These are phyloP conservation scores for Phialemoniopsis sp. DNA, from an alignment of 2,329 filamentous ascomycete genomes.

Conservation along the genomic window DNA sequence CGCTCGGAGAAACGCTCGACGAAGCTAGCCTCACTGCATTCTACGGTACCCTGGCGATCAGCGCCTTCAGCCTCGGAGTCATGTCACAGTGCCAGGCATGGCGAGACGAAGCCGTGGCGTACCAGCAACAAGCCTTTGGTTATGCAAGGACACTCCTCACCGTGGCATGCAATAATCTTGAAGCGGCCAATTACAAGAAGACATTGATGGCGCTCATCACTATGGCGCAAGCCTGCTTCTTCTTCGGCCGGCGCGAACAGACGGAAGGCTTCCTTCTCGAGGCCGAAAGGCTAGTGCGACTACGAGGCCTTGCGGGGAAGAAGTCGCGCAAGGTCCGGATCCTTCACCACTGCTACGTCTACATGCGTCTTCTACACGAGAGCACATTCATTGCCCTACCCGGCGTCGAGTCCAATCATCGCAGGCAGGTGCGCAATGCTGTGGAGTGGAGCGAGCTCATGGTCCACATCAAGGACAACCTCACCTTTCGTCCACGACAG, in stretches of 20 bases:
- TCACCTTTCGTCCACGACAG: constrained; percentile 22
- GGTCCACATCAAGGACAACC: constrained; percentile 17
- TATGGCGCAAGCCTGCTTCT: constrained; percentile 29
- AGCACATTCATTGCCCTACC: constrained; percentile 21
- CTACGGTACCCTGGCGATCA: constrained; percentile 29
- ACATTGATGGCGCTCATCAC: constrained; percentile 33
- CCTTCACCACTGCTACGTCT: constrained; percentile 36
- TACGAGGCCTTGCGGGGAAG: constrained; percentile 25
- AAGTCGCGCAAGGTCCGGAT: constrained; percentile 35
- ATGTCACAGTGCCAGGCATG: constrained; percentile 20
- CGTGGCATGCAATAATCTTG: too few relatives aligned
- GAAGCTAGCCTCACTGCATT: constrained; percentile 29
- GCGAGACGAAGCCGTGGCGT: constrained; percentile 19
- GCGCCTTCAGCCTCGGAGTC: constrained; percentile 28
- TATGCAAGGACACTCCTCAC: constrained; percentile 21
- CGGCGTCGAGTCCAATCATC: constrained; percentile 8
- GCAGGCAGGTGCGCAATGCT: constrained; percentile 10
- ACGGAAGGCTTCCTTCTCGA: constrained; percentile 31
- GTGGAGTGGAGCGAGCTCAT: constrained; percentile 12
- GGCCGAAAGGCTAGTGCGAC: constrained; percentile 31
- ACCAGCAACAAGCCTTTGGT: constrained; percentile 20
- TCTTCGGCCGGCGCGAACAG: constrained; percentile 24
- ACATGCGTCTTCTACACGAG: constrained; percentile 31
- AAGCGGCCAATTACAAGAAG: constrained; percentile 36
- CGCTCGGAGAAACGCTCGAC: constrained; percentile 25